Evolutionary conservation across 2,329 filamentous ascomycete species (phyloP).

Genomic region (Pseudocercospora crystallina): DNA sequence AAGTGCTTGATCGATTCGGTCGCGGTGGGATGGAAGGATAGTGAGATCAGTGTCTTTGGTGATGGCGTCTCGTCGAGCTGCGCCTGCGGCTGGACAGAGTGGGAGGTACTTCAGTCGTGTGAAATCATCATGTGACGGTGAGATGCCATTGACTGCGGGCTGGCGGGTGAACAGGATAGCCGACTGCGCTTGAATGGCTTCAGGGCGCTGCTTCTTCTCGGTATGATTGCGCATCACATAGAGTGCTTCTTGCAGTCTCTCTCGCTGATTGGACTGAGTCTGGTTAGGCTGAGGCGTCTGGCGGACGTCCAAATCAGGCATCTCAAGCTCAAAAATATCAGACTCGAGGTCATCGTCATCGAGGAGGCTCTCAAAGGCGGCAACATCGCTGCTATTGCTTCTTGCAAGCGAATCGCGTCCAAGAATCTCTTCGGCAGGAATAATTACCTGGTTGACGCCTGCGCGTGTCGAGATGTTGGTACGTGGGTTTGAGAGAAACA

Average conservation of each 20-base stretch:
- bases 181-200: slow-evolving; percentile 15
- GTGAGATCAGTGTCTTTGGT: slow-evolving; percentile 19
- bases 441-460: slow-evolving; percentile 14
- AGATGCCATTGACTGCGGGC: neutral
- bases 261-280: neutral
- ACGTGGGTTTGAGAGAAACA: slow-evolving; percentile 11
- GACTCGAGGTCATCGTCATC: slow-evolving; percentile 10
- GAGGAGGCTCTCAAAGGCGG: slow-evolving; percentile 2
- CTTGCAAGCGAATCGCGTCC: slow-evolving; percentile 7
- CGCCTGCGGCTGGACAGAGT: slow-evolving; percentile 13
- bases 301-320: neutral
- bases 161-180: slow-evolving; percentile 22
- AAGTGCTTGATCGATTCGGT: slow-evolving; percentile 13
- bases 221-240: slow-evolving; percentile 5
- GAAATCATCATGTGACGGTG: neutral
- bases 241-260: slow-evolving; percentile 12
- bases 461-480: neutral
- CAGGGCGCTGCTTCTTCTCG: slow-evolving; percentile 5
- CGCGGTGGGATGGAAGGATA: slow-evolving; percentile 21
- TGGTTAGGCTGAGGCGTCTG: neutral
- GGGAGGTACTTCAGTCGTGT: slow-evolving; percentile 23
- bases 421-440: slow-evolving; percentile 23
- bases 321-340: slow-evolving; percentile 12
- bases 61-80: slow-evolving; percentile 2
- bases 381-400: neutral